Evolutionary conservation across 768 basidiomycete species (phyloP).

Genomic region (Termitomyces sp.): DNA sequence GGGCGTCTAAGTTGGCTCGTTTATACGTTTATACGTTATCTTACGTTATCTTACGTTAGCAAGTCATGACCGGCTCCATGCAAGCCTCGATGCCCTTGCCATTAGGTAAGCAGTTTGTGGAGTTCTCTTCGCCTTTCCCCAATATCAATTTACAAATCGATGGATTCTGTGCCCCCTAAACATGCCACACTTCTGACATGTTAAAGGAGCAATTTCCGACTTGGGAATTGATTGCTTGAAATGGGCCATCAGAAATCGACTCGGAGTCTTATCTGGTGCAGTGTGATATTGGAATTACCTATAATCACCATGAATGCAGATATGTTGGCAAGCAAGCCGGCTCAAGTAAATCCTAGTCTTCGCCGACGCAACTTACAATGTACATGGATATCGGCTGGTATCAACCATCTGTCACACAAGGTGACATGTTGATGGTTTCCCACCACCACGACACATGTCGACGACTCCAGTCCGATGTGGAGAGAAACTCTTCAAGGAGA

Average conservation of each 20-base stretch:
- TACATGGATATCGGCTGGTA: neutral
- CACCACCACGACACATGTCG: neutral
- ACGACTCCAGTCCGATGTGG: constrained; percentile 5
- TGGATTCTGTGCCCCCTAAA: constrained; percentile 7
- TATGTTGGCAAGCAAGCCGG: no score
- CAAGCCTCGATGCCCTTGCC: constrained; percentile 2
- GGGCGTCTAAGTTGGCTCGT: no score
- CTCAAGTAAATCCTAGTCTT: no score
- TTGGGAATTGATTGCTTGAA: neutral
- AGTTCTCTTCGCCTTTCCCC: neutral
- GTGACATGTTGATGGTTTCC: neutral
- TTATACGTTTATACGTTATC: no score
- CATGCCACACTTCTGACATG: constrained; percentile 4
- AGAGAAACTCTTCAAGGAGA: neutral
- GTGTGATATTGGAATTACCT: no score
- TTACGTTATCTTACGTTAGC: no score
- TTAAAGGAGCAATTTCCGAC: neutral
- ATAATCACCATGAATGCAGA: no score
- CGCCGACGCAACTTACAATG: neutral
- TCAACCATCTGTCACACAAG: neutral
- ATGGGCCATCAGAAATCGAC: neutral
- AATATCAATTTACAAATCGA: constrained; percentile 9
- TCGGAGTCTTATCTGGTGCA: neutral
- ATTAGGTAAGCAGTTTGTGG: constrained; percentile 4
- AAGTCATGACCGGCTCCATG: constrained; percentile 19